Percentiles rank a stretch among this genome's conserved stretches.
phyloP scores from a whole-genome alignment of 805 yeast genomes.

The Jamesozyma lodderae region DNA sequence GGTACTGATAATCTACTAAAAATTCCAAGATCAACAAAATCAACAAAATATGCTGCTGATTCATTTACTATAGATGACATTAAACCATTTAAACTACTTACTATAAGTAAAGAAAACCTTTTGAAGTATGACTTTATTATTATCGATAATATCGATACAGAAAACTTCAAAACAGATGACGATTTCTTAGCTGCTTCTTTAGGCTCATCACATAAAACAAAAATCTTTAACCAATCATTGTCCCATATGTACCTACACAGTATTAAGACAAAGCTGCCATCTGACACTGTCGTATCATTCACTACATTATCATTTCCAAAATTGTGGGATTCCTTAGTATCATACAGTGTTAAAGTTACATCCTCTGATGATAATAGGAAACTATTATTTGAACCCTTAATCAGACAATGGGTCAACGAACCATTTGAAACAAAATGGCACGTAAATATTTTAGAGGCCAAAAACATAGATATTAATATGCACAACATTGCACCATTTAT shows the following conservation, averaged over 20 bases:
- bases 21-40: slow-evolving; percentile 44
- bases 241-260: slow-evolving; percentile 11
- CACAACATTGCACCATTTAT: slow-evolving; percentile 68
- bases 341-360: slow-evolving; percentile 15
- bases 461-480: slow-evolving; percentile 33
- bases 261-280: neutral
- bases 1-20: slow-evolving; percentile 29
- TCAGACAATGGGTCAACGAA: slow-evolving; percentile 56
- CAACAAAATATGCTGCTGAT: slow-evolving; percentile 34
- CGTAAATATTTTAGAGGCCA: slow-evolving; percentile 37
- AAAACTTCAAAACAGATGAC: slow-evolving; percentile 6
- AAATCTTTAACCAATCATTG: slow-evolving; percentile 6
- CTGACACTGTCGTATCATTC: neutral
- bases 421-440: slow-evolving; percentile 79
- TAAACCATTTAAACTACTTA: slow-evolving; percentile 42
- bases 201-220: neutral
- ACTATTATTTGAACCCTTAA: slow-evolving; percentile 44
- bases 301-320: slow-evolving; percentile 21
- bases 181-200: slow-evolving; percentile 21
- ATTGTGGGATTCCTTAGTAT: slow-evolving; percentile 24
- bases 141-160: slow-evolving; percentile 31
- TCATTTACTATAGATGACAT: slow-evolving; percentile 47
- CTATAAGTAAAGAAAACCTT: slow-evolving; percentile 34
- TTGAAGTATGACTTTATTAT: slow-evolving; percentile 42
- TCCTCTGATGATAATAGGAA: neutral